Conservation (phyloP, 306 rosid genomes). For the Quercus dentata region DNA sequence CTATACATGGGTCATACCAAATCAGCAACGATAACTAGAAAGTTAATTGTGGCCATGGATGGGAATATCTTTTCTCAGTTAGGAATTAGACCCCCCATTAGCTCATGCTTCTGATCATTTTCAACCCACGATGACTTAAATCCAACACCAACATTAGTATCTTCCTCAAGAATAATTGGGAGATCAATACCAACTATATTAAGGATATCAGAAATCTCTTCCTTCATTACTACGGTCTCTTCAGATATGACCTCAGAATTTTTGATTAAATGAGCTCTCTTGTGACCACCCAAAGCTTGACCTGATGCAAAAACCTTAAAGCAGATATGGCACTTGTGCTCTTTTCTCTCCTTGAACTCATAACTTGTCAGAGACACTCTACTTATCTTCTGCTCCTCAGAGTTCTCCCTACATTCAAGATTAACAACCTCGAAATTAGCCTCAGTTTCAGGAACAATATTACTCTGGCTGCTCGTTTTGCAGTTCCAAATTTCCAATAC, state of each 20-base stretch:
- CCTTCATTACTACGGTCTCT: conserved; percentile 17
- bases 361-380: not conserved
- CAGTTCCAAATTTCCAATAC: not conserved
- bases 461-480: not conserved
- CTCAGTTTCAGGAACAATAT: conserved; percentile 2
- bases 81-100: conserved; percentile 22
- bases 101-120: conserved; percentile 29
- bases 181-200: conserved; percentile 10
- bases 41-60: not conserved
- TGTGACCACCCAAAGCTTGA: conserved; percentile 58
- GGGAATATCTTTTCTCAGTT: conserved; percentile 18
- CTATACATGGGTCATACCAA: conserved; percentile 4
- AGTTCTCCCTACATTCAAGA: conserved; percentile 4
- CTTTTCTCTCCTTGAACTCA: conserved; percentile 14
- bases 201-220: conserved; percentile 13
- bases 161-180: conserved; percentile 10
- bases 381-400: conserved; percentile 8
- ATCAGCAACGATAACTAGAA: not conserved
- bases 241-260: conserved; percentile 8
- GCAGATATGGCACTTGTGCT: conserved; percentile 35
- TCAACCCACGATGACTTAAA: conserved; percentile 32
- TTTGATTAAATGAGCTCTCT: conserved; percentile 40
- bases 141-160: conserved; percentile 20
- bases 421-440: not conserved
- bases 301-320: conserved; percentile 51